Base-by-base conservation (phyloP, 371 early-diverging fungal species). In the Apophysomyces sp. region DNA sequence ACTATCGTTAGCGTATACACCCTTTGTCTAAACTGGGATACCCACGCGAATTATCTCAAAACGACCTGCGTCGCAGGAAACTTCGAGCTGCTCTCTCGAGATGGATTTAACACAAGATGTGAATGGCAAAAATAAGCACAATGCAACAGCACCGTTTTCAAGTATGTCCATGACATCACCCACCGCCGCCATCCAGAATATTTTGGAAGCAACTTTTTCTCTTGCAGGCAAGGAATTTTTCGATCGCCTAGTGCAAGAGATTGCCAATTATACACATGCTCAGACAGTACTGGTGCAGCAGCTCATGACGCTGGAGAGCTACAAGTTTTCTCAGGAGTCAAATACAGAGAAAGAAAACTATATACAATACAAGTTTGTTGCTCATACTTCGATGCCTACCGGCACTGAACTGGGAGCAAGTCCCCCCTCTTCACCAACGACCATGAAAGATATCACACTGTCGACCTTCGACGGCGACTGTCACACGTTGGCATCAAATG, bases 261-360 rank as follows among this genome's bases (percentile, higher is more conserved):
- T 65, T 9, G 54, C 59, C 39, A 39, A 30, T 32, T 55, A 54
- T 37, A 65, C 60, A 11, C 58, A 65, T 11, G 41, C 55, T 12
- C 55, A 54, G 37, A 36, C 41, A n/a, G 65, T 65, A 12, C 31
- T 65, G 55, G 16, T 65, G 26, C 31, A 52, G 13, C 65, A 65
- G 31, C 41, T 65, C 36, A 59, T 65, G 60, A 58, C 59, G 6
- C 55, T 37, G 27, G 60, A 59, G 16, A 49, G 55, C 28, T 49
- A 55, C 32, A 44, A 44, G 44, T 9, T 18, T 21, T n/a, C 21
- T 18, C 44, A 44, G 21, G 21, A 15, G 9, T 18, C 21, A 18
- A 16, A 37, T 16, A 39, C 29, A 32, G 28, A 30, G 15, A 32
- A 29, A 26, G 54, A 53, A 53, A 18, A 53, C 4, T 53, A 30